Base-by-base conservation (phyloP, 805 yeast species). In the Candida sphagnicola region DNA sequence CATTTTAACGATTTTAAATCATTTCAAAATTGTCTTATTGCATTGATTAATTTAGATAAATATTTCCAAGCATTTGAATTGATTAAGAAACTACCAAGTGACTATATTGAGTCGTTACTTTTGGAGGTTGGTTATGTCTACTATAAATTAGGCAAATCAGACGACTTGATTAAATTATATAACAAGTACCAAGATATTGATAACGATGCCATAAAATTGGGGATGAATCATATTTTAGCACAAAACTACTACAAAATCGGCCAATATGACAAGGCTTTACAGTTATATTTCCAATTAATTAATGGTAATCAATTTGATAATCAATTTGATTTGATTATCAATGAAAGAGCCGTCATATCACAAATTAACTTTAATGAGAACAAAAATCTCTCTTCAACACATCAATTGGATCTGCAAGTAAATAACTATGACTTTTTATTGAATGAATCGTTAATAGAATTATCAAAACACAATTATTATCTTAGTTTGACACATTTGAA, bases 331-430 rank as follows among this genome's bases (percentile, higher is more conserved):
- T 53, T 81, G 39, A 51, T 66, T 19, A 81, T 80, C 31, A 84
- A 84, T 53, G 85, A 82, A 56, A 70, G 82, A 42, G 88, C 90
- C 2, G 70, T 78, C n/a, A 59, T 76, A 17, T 77, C 85, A 8
- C 85, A 77, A 52, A 54, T 59, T 16, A 58, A 57, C 28, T 42
- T 48, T 31, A 31, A 30, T 14, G 35, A 53, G 33, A 19, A 35
- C 16, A 14, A 32, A 8, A n/a, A 28, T 5, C 13, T 31, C 8
- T 13, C 24, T n/a, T 33, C 35, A 4, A 5, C 4, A 23, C 28
- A 41, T 23, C 14, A 25, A 15, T 31, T 29, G 12, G 23, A 24
- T 12, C n/a, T 38, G 44, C 3, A 33, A 25, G 45, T 42, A 13
- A 39, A 39, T n/a, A 48, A 43, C 6, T 81, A 82, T 50, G 91